phyloP scores from a whole-genome alignment of 2,329 filamentous ascomycete genomes.

The Colletotrichum sp. region DNA sequence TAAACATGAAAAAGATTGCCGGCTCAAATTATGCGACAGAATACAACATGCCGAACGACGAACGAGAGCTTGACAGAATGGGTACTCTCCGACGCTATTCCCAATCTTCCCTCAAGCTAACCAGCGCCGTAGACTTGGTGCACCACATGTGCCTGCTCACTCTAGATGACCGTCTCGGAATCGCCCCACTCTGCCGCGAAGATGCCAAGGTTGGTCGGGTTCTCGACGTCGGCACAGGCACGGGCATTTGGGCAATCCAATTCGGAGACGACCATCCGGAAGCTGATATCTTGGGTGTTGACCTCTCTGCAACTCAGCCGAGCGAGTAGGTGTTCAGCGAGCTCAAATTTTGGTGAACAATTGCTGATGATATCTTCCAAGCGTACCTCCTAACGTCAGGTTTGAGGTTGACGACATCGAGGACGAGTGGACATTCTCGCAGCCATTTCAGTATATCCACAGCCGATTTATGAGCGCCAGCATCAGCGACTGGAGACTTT shows the following conservation, averaged over 20 bases:
- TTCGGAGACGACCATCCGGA: not conserved
- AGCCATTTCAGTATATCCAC: not conserved
- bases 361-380: not conserved
- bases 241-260: not conserved
- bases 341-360: rapidly evolving
- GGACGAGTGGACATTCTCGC: not conserved
- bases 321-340: rapidly evolving
- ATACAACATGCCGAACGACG: not conserved
- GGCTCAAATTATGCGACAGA: not conserved
- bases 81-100: not conserved
- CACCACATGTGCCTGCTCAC: not conserved
- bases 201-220: not conserved
- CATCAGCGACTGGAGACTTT: not conserved
- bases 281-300: not conserved
- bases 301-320: not conserved
- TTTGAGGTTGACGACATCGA: not conserved
- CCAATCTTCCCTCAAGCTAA: not conserved
- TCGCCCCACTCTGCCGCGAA: not conserved
- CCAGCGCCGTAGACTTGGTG: not conserved
- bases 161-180: not conserved
- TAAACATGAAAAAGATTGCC: rapidly evolving
- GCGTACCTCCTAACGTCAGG: not conserved
- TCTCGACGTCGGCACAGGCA: not conserved
- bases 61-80: not conserved
- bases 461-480: not conserved